Evolutionary conservation across 202 grass and related monocot species (phyloP).

Genomic region (Zoysia matrella): DNA sequence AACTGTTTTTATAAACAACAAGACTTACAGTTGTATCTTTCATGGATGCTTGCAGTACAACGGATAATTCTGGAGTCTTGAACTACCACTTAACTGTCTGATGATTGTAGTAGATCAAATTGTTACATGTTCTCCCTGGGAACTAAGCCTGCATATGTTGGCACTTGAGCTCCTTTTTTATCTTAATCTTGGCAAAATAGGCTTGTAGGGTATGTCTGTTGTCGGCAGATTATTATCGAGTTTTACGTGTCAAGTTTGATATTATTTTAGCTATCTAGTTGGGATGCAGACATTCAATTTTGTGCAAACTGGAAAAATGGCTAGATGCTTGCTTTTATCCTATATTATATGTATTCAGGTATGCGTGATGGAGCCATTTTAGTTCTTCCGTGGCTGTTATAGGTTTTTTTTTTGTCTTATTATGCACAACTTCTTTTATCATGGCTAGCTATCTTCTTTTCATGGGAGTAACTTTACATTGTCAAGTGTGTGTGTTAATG

Average conservation of each 20-base stretch:
- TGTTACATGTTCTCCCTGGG: neutral
- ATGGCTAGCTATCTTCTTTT: conserved; percentile 16
- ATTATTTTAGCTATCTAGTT: conserved; percentile 1
- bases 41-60: neutral
- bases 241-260: conserved; percentile 14
- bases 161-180: neutral
- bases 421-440: conserved; percentile 23
- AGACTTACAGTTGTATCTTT: neutral
- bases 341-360: conserved; percentile 14
- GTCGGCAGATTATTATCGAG: neutral
- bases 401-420: neutral
- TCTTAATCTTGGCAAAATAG: neutral
- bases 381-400: neutral
- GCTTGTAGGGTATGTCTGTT: conserved; percentile 5
- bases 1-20: neutral
- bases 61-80: neutral
- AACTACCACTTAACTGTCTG: neutral
- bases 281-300: conserved; percentile 16
- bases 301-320: neutral
- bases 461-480: conserved; percentile 15
- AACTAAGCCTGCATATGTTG: neutral
- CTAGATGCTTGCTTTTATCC: neutral
- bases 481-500: conserved; percentile 18
- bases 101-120: neutral
- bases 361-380: neutral